Evolutionary conservation across 805 yeast species (phyloP).

Genomic region (Cyberlindnera meyerae): DNA sequence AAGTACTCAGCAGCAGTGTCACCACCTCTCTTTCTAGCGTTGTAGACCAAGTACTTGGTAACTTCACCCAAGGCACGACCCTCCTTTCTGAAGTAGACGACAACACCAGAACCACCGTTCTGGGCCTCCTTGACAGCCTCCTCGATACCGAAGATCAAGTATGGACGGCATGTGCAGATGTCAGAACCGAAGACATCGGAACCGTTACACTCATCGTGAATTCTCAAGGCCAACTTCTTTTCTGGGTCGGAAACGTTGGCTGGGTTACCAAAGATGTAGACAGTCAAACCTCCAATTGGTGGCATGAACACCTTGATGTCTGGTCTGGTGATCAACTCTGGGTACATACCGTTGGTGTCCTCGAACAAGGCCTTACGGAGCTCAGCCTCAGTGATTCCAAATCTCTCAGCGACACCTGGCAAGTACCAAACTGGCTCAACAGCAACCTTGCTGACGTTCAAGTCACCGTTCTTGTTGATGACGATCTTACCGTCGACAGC

Average conservation of each 20-base stretch:
- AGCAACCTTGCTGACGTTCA: slow-evolving; percentile 59
- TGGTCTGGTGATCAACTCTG: slow-evolving; percentile 62
- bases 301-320: slow-evolving; percentile 63
- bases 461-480: slow-evolving; percentile 53
- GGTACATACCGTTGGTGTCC: slow-evolving; percentile 69
- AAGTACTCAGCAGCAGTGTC: slow-evolving; percentile 65
- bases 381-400: slow-evolving; percentile 50
- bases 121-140: slow-evolving; percentile 70
- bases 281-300: slow-evolving; percentile 66
- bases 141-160: slow-evolving; percentile 57
- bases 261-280: slow-evolving; percentile 62
- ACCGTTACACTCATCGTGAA: slow-evolving; percentile 69
- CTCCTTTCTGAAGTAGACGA: slow-evolving; percentile 62
- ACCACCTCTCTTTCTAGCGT: slow-evolving; percentile 65
- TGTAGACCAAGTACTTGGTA: slow-evolving; percentile 63
- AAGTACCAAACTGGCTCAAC: slow-evolving; percentile 69
- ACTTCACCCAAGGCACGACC: slow-evolving; percentile 70
- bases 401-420: slow-evolving; percentile 64
- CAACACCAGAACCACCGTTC: slow-evolving; percentile 59
- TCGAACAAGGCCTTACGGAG: slow-evolving; percentile 58
- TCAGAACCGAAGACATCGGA: slow-evolving; percentile 67
- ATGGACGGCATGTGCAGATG: slow-evolving; percentile 68
- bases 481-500: slow-evolving; percentile 58
- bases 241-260: slow-evolving; percentile 46
- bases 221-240: slow-evolving; percentile 50